Conservation (phyloP, 306 rosid genomes). For the Vicia faba region DNA sequence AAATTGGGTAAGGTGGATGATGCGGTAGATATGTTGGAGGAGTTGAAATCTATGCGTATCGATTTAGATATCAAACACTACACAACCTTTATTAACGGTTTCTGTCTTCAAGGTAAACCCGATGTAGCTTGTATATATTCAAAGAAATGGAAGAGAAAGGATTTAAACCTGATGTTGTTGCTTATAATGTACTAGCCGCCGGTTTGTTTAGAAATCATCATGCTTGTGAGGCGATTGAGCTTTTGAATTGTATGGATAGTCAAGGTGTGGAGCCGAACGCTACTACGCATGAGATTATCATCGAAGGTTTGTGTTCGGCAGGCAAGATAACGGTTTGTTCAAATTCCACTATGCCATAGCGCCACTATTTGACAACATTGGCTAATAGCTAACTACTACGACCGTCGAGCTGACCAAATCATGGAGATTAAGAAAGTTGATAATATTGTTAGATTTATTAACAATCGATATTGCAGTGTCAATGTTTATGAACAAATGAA, state of each 20-base stretch:
- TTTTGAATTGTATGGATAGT: slow-evolving; percentile 60
- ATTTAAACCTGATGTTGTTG: slow-evolving; percentile 65
- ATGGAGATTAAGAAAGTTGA: too few species aligned
- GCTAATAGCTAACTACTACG: too few species aligned
- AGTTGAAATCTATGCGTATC: slow-evolving; percentile 58
- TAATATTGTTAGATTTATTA: too few species aligned
- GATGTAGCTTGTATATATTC: slow-evolving; percentile 45
- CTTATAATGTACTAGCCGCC: slow-evolving; percentile 67
- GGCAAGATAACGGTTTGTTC: too few species aligned
- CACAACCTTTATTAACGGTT: slow-evolving; percentile 77
- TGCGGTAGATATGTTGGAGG: slow-evolving; percentile 58
- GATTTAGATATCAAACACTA: slow-evolving; percentile 69
- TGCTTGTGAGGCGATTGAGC: slow-evolving; percentile 41
- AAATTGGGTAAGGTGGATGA: slow-evolving; percentile 63
- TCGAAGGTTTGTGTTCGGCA: slow-evolving; percentile 68
- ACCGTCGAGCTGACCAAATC: too few species aligned
- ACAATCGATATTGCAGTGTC: too few species aligned
- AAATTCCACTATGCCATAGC: too few species aligned
- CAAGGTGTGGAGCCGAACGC: slow-evolving; percentile 61
- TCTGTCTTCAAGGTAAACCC: slow-evolving; percentile 49
- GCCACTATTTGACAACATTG: too few species aligned
- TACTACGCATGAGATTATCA: slow-evolving; percentile 56
- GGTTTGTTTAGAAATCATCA: slow-evolving; percentile 66
- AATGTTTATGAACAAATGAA: too few species aligned
- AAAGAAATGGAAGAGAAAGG: slow-evolving; percentile 62